A percentile compares a stretch with the other conserved stretches of the same genome.
phyloP scores from a whole-genome alignment of 2,329 filamentous ascomycete genomes.

The Sarocladiaceae sp. region DNA sequence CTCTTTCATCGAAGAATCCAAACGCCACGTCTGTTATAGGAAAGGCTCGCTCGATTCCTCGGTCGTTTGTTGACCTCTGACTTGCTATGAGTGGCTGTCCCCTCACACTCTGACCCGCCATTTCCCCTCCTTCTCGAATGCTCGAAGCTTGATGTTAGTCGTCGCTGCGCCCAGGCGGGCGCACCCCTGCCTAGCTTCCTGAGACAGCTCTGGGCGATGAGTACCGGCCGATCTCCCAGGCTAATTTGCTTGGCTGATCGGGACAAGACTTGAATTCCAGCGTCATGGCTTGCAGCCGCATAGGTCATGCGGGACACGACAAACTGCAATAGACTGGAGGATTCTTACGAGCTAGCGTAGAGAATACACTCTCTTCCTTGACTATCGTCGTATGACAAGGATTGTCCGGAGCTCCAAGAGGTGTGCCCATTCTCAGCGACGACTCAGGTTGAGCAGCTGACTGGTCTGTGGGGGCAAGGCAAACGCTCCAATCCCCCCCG shows the following conservation, averaged over 20 bases:
- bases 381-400: too few relatives aligned
- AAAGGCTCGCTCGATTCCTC: conserved; percentile 5
- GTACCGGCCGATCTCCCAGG: conserved; percentile 2
- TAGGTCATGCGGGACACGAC: too few relatives aligned
- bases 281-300: not conserved
- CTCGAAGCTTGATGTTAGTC: not conserved
- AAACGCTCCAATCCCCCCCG: not conserved
- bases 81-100: not conserved
- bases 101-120: not conserved
- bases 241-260: conserved; percentile 2
- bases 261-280: not conserved
- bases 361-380: too few relatives aligned
- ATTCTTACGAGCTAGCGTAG: too few relatives aligned
- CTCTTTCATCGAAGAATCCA: not conserved
- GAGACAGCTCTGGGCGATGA: conserved; percentile 5
- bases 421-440: not conserved
- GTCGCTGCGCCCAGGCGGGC: not conserved
- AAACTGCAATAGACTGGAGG: too few relatives aligned
- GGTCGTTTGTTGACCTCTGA: conserved; percentile 3
- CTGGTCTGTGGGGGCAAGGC: too few relatives aligned
- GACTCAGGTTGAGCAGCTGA: not conserved
- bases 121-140: too few relatives aligned
- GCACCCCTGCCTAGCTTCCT: not conserved
- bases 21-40: conserved; percentile 4
- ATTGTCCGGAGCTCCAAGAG: too few relatives aligned